phyloP scores from a whole-genome alignment of 2,329 filamentous ascomycete species.

The Claviceps sorghi region DNA sequence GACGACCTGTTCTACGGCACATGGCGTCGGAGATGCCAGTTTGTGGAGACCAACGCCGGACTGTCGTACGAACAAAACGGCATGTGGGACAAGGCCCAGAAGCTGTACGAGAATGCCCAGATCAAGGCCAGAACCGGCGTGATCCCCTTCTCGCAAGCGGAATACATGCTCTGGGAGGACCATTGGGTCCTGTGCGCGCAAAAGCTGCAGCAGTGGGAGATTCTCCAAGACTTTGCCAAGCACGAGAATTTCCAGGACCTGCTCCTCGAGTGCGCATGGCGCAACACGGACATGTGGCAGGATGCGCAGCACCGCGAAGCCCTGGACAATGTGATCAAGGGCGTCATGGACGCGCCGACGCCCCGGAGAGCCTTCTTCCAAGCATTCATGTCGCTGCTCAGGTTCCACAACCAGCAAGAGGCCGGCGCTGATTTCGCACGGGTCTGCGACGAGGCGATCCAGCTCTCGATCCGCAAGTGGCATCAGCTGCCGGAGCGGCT shows the following conservation, averaged over 20 bases:
- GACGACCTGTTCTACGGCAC: constrained; percentile 96
- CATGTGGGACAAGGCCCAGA: constrained; percentile 98
- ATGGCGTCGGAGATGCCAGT: constrained; percentile 88
- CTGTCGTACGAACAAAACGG: constrained; percentile 97
- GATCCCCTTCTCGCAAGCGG: constrained; percentile 88
- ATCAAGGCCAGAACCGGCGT: constrained; percentile 93
- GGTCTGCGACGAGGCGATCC: constrained; percentile 91
- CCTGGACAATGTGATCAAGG: constrained; percentile 86
- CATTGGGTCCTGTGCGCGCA: constrained; percentile 97
- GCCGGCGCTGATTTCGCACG: constrained; percentile 65
- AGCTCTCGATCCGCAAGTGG: constrained; percentile 95
- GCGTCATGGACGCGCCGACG: constrained; percentile 92
- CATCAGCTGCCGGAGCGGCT: constrained; percentile 90
- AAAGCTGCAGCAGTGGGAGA: constrained; percentile 98
- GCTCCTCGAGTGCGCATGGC: constrained; percentile 87
- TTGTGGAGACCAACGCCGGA: constrained; percentile 93
- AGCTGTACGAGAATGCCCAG: constrained; percentile 90
- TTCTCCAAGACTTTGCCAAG: constrained; percentile 92
- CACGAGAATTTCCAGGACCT: constrained; percentile 98
- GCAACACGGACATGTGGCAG: constrained; percentile 90
- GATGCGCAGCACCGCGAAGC: constrained; percentile 74
- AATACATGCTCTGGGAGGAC: constrained; percentile 99
- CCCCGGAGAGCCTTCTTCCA: constrained; percentile 93
- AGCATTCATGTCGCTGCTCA: constrained; percentile 91
- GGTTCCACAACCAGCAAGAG: constrained; percentile 83